Conservation (phyloP, 352 stramenopile genomes). For the Phytophthora ramorum region DNA sequence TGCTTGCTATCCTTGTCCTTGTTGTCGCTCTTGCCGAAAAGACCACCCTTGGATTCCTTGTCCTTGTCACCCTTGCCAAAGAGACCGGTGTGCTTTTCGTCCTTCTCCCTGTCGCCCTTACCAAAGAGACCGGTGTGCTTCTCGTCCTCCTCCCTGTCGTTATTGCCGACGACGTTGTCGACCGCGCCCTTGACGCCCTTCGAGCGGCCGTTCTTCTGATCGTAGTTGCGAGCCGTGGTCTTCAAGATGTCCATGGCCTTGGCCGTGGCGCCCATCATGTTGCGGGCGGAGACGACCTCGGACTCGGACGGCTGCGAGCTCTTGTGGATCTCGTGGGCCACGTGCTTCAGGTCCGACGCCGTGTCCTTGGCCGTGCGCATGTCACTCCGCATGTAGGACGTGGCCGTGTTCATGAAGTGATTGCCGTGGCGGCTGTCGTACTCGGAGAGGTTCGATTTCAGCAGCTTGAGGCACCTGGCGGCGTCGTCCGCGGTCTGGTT, state of each 20-base stretch:
- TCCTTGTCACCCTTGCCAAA: not conserved
- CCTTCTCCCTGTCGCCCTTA: slow-evolving; percentile 17
- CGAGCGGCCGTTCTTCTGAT: slow-evolving; percentile 6
- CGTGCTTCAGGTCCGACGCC: slow-evolving; percentile 3
- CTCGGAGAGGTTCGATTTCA: slow-evolving; percentile 6
- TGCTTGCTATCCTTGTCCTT: slow-evolving; percentile 7
- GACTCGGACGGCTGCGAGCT: slow-evolving; percentile 3
- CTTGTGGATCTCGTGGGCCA: slow-evolving; percentile 4
- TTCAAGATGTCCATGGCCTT: slow-evolving; percentile 4
- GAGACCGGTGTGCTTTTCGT: slow-evolving; percentile 11
- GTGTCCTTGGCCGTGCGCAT: slow-evolving; percentile 9
- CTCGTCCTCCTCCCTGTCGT: not conserved
- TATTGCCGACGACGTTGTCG: slow-evolving; percentile 1
- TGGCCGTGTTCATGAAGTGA: slow-evolving; percentile 5
- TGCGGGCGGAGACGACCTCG: not conserved
- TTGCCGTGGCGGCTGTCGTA: slow-evolving; percentile 6
- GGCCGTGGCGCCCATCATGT: slow-evolving; percentile 1
- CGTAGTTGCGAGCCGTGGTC: slow-evolving; percentile 6
- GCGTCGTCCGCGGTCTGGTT: slow-evolving; percentile 5
- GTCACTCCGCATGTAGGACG: slow-evolving; percentile 8
- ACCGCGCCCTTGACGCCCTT: slow-evolving; percentile 1
- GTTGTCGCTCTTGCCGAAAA: slow-evolving; percentile 1
- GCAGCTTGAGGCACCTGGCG: slow-evolving; percentile 8
- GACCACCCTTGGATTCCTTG: not conserved
- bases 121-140: slow-evolving; percentile 2